A percentile compares a stretch with the other conserved stretches of the same genome.
These are phyloP conservation scores for Fusarium protoensiforme DNA, from an alignment of 2,329 filamentous ascomycete species.

Conservation along the genomic window DNA sequence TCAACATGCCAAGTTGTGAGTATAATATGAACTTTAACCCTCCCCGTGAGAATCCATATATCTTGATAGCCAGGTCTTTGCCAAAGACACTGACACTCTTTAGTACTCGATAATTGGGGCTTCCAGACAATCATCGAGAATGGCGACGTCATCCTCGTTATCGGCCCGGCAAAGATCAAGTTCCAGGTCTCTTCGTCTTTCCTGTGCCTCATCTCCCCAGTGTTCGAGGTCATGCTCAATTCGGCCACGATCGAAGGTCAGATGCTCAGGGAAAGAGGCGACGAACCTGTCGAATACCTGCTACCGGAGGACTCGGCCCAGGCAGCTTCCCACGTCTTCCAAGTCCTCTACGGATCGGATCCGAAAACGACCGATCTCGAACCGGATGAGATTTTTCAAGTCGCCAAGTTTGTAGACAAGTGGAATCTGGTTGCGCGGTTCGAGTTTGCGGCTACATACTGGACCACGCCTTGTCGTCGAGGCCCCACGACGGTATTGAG, in stretches of 20 bases:
- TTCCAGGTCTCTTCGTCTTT: conserved; percentile 20
- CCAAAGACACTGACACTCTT: not conserved
- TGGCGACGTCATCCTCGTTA: not conserved
- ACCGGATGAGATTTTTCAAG: not conserved
- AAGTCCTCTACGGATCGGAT: conserved; percentile 14
- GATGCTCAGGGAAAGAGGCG: not conserved
- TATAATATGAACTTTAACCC: not conserved
- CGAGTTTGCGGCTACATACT: not conserved
- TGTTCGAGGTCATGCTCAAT: conserved; percentile 23
- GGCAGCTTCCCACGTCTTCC: not conserved
- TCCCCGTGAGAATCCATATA: not conserved
- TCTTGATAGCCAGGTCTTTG: not conserved
- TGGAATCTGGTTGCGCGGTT: not conserved
- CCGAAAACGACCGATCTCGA: conserved; percentile 1
- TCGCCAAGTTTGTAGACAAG: not conserved
- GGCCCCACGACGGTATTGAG: no score
- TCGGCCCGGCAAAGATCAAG: not conserved
- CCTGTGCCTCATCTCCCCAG: conserved; percentile 28
- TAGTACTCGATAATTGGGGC: not conserved
- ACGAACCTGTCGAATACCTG: not conserved
- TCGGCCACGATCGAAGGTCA: conserved; percentile 18
- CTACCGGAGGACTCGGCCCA: not conserved
- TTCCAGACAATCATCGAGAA: not conserved
- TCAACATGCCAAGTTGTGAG: not conserved
- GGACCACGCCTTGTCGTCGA: not conserved